Evolutionary conservation across 192 early-diverging fungal species (phyloP).

Genomic region (Podila epicladia): DNA sequence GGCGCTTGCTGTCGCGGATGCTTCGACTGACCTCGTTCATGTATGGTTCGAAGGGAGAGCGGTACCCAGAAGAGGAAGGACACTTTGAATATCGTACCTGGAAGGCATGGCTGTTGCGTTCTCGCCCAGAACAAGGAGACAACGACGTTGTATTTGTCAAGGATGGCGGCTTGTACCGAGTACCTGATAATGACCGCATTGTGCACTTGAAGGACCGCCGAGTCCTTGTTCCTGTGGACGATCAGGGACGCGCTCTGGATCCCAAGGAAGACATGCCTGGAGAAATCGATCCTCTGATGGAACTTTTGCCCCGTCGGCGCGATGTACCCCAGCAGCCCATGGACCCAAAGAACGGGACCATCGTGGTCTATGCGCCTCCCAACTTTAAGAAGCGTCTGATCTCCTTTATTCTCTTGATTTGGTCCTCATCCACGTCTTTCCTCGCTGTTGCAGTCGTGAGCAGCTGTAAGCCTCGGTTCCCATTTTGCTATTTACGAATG

Average conservation of each 20-base stretch:
- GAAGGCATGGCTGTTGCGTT: constrained; percentile 62
- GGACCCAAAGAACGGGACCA: constrained; percentile 73
- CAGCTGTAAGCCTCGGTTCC: constrained; percentile 45
- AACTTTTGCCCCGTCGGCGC: constrained; percentile 31
- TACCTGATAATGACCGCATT: constrained; percentile 86
- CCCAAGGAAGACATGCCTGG: constrained; percentile 69
- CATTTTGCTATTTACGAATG: not conserved
- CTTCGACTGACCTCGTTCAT: constrained; percentile 87
- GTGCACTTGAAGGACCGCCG: constrained; percentile 79
- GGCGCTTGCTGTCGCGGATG: constrained; percentile 67
- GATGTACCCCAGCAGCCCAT: constrained; percentile 40
- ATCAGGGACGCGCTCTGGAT: constrained; percentile 60
- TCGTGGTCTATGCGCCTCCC: constrained; percentile 85
- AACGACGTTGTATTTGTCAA: constrained; percentile 63
- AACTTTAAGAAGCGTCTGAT: constrained; percentile 70
- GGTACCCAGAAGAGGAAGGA: constrained; percentile 80
- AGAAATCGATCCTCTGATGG: constrained; percentile 61
- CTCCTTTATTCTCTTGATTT: constrained; percentile 62
- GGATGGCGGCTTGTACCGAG: constrained; percentile 78
- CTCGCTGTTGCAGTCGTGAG: constrained; percentile 58
- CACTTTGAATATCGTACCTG: constrained; percentile 60
- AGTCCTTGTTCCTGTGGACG: constrained; percentile 85
- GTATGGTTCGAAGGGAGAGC: constrained; percentile 65
- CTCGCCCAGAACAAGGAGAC: constrained; percentile 55
- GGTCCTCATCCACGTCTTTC: constrained; percentile 62